These are phyloP conservation scores for Mucor ambiguus DNA, from an alignment of 371 early-diverging fungal genomes.

Conservation along the genomic window DNA sequence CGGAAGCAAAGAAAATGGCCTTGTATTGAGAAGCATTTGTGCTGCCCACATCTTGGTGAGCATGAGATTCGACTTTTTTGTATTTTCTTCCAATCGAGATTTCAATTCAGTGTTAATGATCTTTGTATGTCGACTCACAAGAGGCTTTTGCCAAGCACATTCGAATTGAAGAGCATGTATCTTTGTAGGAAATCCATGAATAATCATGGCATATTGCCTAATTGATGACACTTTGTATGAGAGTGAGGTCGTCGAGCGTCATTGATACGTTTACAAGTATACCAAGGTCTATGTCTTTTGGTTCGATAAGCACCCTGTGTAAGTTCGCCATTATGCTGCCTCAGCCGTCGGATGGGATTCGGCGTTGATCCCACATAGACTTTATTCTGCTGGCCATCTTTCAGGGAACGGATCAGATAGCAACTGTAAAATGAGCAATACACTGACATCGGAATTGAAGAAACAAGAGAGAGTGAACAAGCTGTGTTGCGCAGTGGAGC, in stretches of 20 bases:
- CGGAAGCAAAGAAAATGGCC: constrained; percentile 21
- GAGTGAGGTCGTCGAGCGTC: neutral
- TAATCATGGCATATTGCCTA: constrained; percentile 30
- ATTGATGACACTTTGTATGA: neutral
- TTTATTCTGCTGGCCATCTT: constrained; percentile 23
- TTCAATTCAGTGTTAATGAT: neutral
- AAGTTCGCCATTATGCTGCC: constrained; percentile 34
- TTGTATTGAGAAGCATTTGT: constrained; percentile 22
- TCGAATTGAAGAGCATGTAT: constrained; percentile 28
- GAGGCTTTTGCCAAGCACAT: constrained; percentile 34
- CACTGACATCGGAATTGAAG: neutral
- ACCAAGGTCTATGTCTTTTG: constrained; percentile 27
- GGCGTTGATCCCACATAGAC: constrained; percentile 34
- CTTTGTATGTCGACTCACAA: constrained; percentile 24
- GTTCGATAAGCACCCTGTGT: constrained; percentile 31
- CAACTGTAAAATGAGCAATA: constrained; percentile 30
- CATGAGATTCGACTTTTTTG: constrained; percentile 8
- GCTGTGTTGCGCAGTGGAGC: neutral
- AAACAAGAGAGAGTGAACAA: constrained; percentile 5
- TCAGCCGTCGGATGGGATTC: constrained; percentile 20
- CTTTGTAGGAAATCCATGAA: constrained; percentile 27
- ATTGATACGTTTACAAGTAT: neutral
- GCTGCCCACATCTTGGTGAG: constrained; percentile 28
- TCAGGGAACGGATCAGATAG: constrained; percentile 29
- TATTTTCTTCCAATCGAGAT: neutral